Evolutionary conservation across 1,284 basidiomycete species (phyloP).

Genomic region (Ustilago crameri): DNA sequence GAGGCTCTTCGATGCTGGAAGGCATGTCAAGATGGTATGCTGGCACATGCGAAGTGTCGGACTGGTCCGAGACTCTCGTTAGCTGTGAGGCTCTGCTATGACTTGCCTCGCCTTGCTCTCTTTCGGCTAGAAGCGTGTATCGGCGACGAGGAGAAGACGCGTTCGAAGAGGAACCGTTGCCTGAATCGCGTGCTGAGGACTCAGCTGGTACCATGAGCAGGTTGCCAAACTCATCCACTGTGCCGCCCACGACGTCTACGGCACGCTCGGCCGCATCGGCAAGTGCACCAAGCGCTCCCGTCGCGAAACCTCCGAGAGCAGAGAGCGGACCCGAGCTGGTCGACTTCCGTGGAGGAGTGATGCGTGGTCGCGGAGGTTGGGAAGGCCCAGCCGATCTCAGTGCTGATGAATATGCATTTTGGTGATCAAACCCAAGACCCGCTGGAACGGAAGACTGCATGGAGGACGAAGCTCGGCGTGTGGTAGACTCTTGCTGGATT

Average conservation of each 20-base stretch:
- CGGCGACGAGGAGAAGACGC: slow-evolving; percentile 31
- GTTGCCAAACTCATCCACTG: slow-evolving; percentile 48
- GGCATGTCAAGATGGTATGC: slow-evolving; percentile 42
- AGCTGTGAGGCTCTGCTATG: not conserved
- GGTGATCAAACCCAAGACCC: not conserved
- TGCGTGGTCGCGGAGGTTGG: slow-evolving; percentile 12
- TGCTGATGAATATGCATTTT: not conserved
- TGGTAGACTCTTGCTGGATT: not conserved
- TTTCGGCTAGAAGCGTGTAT: slow-evolving; percentile 22
- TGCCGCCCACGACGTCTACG: slow-evolving; percentile 48
- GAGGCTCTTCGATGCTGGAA: slow-evolving; percentile 21
- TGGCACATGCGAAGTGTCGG: slow-evolving; percentile 2
- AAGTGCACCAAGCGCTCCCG: slow-evolving; percentile 40
- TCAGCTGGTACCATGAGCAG: slow-evolving; percentile 41
- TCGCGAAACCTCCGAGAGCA: slow-evolving; percentile 46
- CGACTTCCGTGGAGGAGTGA: slow-evolving; percentile 34
- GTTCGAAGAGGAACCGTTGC: slow-evolving; percentile 5
- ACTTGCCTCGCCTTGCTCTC: slow-evolving; percentile 8
- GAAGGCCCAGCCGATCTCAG: slow-evolving; percentile 10
- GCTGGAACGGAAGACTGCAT: not conserved
- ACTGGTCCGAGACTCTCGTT: not conserved
- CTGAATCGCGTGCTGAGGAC: slow-evolving; percentile 10
- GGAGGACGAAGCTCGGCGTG: not conserved
- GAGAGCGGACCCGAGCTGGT: slow-evolving; percentile 33
- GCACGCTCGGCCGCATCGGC: slow-evolving; percentile 45